Base-by-base conservation (phyloP, 1,284 basidiomycete genomes). In the Pholiota adiposa region DNA sequence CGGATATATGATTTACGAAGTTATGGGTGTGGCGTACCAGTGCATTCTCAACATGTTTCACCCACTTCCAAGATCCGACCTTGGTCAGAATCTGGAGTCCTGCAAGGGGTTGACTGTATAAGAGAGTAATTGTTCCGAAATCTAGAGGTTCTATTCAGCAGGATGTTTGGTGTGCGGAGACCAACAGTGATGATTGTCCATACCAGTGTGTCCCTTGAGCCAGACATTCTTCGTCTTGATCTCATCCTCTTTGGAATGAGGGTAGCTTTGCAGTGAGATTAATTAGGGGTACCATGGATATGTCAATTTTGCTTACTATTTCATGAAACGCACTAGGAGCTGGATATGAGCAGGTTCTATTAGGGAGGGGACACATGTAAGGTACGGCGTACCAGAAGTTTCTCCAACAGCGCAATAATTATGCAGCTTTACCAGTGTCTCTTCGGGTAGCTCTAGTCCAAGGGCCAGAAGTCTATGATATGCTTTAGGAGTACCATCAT, bases 21-120 rank as follows among this genome's bases (percentile, higher is more conserved):
- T 46, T 18, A 21, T 19, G 7, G 4, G 19, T 29, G 9, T 6
- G 53, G n/a, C n/a, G n/a, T 63, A 86, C 85, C 44, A 88, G 70
- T 2, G 83, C 84, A 61, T 87, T 86, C 2, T 84, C 81, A 25
- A 87, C 76, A 66, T 88, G 85, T 58, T 75, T 80, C 7, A 86
- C 73, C 81, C 83, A 88, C 56, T 79, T 79, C 87, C 86, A 89
- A 23, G 67, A 73, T 2, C 81, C 81, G 36, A 84, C 81, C 5
- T 67, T 76, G 0, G 77, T 75, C 7, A 83, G 70, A 46, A 88
- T 86, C 57, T 89, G 87, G 23, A 88, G 74, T 0, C 77, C 84
- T 81, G 87, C 16, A 88, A 71, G 12, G 87, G n/a, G n/a, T n/a
- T n/a, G n/a, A n/a, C n/a, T n/a, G n/a, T n/a, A n/a, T n/a, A n/a